Evolutionary conservation across 2,329 filamentous ascomycete species (phyloP).

Genomic region (Proliferodiscus dingleyae): DNA sequence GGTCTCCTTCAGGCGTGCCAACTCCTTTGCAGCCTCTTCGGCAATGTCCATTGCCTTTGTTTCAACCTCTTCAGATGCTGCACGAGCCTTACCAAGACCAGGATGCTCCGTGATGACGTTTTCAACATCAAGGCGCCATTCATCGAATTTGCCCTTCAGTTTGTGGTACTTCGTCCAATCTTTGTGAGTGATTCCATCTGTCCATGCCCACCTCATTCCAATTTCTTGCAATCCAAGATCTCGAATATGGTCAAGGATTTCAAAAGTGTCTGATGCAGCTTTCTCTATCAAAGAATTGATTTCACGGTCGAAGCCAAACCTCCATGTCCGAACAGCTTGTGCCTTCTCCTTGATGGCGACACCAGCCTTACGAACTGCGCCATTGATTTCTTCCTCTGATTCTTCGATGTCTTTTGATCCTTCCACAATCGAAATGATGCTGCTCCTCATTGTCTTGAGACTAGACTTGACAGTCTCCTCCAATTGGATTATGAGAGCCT

Average conservation of each 20-base stretch:
- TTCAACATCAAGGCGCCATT: slow-evolving; percentile 81
- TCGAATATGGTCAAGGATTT: slow-evolving; percentile 63
- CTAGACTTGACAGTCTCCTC: slow-evolving; percentile 62
- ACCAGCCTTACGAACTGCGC: slow-evolving; percentile 53
- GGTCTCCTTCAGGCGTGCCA: slow-evolving; percentile 76
- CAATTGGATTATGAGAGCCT: slow-evolving; percentile 62
- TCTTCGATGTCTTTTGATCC: slow-evolving; percentile 48
- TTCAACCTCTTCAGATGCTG: slow-evolving; percentile 65
- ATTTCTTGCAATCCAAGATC: slow-evolving; percentile 68
- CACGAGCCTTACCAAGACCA: slow-evolving; percentile 62
- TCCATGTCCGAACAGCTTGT: slow-evolving; percentile 60
- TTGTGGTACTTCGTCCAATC: slow-evolving; percentile 96
- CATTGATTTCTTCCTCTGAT: slow-evolving; percentile 46
- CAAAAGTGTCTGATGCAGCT: slow-evolving; percentile 59
- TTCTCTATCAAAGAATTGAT: slow-evolving; percentile 51
- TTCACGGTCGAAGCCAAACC: slow-evolving; percentile 52
- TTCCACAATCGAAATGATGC: slow-evolving; percentile 60
- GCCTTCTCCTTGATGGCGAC: slow-evolving; percentile 58
- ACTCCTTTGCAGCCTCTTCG: slow-evolving; percentile 71
- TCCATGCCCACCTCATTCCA: slow-evolving; percentile 82
- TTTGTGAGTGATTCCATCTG: slow-evolving; percentile 91
- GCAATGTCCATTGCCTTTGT: slow-evolving; percentile 76
- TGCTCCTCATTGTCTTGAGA: slow-evolving; percentile 59
- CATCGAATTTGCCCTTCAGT: slow-evolving; percentile 73
- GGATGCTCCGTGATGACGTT: slow-evolving; percentile 70